Conservation (phyloP, 2,329 filamentous ascomycete genomes). For the Ciborinia camelliae region DNA sequence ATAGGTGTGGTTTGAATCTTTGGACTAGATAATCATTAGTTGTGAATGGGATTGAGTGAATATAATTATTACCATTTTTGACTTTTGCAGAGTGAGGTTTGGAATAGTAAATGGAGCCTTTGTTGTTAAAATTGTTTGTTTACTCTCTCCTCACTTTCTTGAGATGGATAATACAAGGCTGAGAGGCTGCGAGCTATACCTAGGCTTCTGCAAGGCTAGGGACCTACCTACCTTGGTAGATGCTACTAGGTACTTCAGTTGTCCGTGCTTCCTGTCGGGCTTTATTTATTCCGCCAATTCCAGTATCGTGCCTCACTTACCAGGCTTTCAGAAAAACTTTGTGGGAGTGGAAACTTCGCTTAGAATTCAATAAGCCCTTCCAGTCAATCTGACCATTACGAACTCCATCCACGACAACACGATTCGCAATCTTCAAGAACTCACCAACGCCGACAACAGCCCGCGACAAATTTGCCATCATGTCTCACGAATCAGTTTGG, state of each 20-base stretch:
- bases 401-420: conserved; percentile 13
- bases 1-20: conserved; percentile 72
- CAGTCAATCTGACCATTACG: conserved; percentile 1
- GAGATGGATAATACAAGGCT: background rate
- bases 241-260: no score
- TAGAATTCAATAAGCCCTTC: conserved; percentile 15
- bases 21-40: conserved; percentile 39
- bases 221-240: no score
- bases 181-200: background rate
- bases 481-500: conserved; percentile 97
- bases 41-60: background rate
- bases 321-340: conserved; percentile 1
- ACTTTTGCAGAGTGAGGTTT: background rate
- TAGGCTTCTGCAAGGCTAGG: conserved; percentile 1
- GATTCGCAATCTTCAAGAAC: conserved; percentile 15
- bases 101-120: background rate
- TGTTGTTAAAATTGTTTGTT: background rate
- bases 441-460: conserved; percentile 21
- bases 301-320: rapidly evolving
- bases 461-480: conserved; percentile 44
- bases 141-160: background rate
- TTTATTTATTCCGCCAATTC: background rate
- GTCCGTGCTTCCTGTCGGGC: background rate
- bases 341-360: conserved; percentile 18
- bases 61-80: conserved; percentile 1